These are phyloP conservation scores for Eragrostis nindensis DNA, from an alignment of 176 grass and related monocot species.

Conservation along the genomic window DNA sequence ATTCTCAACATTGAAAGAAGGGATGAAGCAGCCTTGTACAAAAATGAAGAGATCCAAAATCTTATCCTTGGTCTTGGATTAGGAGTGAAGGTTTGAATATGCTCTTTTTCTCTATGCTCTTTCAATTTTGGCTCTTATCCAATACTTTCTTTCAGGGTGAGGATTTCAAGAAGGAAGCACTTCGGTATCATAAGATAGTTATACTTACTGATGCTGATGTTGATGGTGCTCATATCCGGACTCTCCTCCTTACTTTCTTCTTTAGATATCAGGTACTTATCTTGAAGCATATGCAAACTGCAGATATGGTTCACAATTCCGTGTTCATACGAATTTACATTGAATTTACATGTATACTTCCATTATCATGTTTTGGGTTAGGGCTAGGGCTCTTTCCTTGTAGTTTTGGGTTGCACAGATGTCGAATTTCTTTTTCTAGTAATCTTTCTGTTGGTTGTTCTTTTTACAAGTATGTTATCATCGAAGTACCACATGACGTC, in stretches of 20 bases:
- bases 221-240: slow-evolving; percentile 94
- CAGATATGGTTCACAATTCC: background rate
- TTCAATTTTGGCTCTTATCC: slow-evolving; percentile 15
- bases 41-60: slow-evolving; percentile 99
- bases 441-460: too few species aligned
- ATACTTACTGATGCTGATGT: slow-evolving; percentile 99
- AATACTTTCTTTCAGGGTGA: slow-evolving; percentile 83
- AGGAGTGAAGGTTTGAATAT: slow-evolving; percentile 80
- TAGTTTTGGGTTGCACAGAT: slow-evolving; percentile 7
- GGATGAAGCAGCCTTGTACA: slow-evolving; percentile 99
- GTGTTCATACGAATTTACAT: background rate
- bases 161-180: slow-evolving; percentile 96
- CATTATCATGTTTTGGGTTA: background rate
- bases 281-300: background rate
- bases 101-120: slow-evolving; percentile 27
- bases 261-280: slow-evolving; percentile 94
- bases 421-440: slow-evolving; percentile 4
- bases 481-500: background rate
- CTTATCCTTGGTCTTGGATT: slow-evolving; percentile 92
- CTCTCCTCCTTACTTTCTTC: slow-evolving; percentile 98
- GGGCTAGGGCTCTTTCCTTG: too few species aligned
- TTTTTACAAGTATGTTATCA: too few species aligned
- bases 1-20: slow-evolving; percentile 97
- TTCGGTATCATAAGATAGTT: slow-evolving; percentile 97
- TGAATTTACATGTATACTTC: background rate